Conservation (phyloP, 805 yeast genomes). For the Kurtzmaniella fragi region DNA sequence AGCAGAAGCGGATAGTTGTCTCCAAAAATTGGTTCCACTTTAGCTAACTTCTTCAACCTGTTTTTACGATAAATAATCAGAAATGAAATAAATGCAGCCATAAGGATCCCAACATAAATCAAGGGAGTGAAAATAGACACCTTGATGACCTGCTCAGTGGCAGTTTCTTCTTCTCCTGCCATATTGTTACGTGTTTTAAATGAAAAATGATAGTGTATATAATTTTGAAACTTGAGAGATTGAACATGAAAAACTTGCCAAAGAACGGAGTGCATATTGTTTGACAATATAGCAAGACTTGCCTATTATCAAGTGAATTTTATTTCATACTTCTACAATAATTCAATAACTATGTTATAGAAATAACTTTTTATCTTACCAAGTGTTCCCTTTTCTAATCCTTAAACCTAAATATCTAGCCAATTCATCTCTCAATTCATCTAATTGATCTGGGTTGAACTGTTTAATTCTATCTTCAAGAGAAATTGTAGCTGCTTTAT, state of each 20-base stretch:
- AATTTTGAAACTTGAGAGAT: neutral
- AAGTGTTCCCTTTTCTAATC: constrained; percentile 46
- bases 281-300: too few species aligned
- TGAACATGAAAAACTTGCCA: too few species aligned
- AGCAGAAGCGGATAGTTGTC: constrained; percentile 62
- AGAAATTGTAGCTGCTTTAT: neutral
- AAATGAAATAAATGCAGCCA: constrained; percentile 63
- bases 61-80: constrained; percentile 62
- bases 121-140: constrained; percentile 59
- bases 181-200: neutral
- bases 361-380: constrained; percentile 21
- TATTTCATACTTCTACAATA: too few species aligned
- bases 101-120: constrained; percentile 63
- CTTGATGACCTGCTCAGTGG: constrained; percentile 20
- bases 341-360: too few species aligned
- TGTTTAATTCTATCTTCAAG: constrained; percentile 6
- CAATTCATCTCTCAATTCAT: constrained; percentile 54
- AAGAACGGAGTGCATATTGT: too few species aligned
- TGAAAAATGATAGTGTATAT: neutral
- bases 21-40: constrained; percentile 68
- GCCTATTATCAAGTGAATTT: too few species aligned
- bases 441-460: constrained; percentile 44
- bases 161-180: constrained; percentile 12
- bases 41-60: constrained; percentile 47
- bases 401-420: constrained; percentile 66